These are phyloP conservation scores for Gaeumannomyces tritici DNA, from an alignment of 2,329 filamentous ascomycete species.

Conservation along the genomic window DNA sequence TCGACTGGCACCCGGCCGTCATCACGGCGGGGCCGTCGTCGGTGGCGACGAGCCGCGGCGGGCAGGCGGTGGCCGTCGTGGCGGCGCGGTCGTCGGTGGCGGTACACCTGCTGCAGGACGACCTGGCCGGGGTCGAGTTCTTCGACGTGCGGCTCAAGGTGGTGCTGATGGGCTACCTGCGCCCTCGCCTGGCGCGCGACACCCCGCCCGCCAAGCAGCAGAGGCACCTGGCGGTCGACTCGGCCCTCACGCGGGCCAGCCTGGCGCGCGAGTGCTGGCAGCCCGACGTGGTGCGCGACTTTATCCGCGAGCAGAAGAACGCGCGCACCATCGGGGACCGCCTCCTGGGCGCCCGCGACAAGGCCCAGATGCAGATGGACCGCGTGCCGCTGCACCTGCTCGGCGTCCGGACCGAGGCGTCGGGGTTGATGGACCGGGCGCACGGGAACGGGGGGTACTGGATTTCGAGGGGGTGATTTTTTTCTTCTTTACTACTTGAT, in stretches of 20 bases:
- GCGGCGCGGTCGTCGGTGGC: constrained; percentile 23
- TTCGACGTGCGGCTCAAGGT: constrained; percentile 37
- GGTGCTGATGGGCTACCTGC: constrained; percentile 50
- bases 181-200: constrained; percentile 20
- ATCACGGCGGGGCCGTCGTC: constrained; percentile 43
- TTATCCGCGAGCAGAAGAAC: constrained; percentile 26
- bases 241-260: constrained; percentile 25
- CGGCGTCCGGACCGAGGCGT: constrained; percentile 44
- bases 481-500: neutral
- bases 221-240: constrained; percentile 10
- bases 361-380: constrained; percentile 45
- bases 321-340: constrained; percentile 32
- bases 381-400: constrained; percentile 47
- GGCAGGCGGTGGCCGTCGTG: constrained; percentile 29
- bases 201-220: constrained; percentile 1
- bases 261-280: constrained; percentile 36
- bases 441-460: constrained; percentile 41
- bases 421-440: constrained; percentile 35
- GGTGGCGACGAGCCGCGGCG: constrained; percentile 23
- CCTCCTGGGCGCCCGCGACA: constrained; percentile 36
- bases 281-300: constrained; percentile 26
- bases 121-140: constrained; percentile 27
- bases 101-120: constrained; percentile 42
- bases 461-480: constrained; percentile 21
- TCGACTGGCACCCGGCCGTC: constrained; percentile 49